Evolutionary conservation across 257 asterid genomes (phyloP).

Genomic region (Osmanthus fragrans): DNA sequence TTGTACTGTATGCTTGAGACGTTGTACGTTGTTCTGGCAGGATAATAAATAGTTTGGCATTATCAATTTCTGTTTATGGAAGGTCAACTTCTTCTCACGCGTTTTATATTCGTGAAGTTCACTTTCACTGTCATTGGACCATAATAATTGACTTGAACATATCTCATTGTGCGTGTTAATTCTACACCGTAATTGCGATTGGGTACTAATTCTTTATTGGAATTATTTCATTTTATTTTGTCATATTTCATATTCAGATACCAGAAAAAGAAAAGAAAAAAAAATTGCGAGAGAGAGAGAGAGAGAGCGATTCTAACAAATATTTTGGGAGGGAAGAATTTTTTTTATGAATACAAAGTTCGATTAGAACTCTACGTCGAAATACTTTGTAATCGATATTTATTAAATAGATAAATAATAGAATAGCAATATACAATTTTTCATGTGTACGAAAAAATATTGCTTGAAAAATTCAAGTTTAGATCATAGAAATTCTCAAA

Average conservation of each 20-base stretch:
- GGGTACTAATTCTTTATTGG: not conserved
- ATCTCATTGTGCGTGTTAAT: not conserved
- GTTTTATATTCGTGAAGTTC: not conserved
- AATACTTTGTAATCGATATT: too few relatives aligned
- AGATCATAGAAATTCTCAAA: too few relatives aligned
- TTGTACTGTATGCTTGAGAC: conserved; percentile 24
- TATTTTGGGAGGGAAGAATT: conserved; percentile 47
- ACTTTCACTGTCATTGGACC: conserved; percentile 30
- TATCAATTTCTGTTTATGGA: conserved; percentile 30
- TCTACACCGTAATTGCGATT: conserved; percentile 20
- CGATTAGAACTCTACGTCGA: not conserved
- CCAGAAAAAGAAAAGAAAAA: not conserved
- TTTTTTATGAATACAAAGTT: not conserved
- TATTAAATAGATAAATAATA: too few relatives aligned
- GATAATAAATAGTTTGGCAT: conserved; percentile 35
- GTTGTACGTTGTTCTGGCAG: conserved; percentile 39
- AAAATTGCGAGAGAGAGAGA: too few relatives aligned
- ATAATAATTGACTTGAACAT: conserved; percentile 5
- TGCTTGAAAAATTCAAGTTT: too few relatives aligned
- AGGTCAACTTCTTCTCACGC: conserved; percentile 27
- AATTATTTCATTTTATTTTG: conserved; percentile 15
- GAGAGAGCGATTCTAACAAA: conserved; percentile 23
- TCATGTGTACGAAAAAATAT: too few relatives aligned
- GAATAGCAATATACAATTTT: too few relatives aligned
- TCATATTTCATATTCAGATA: not conserved